phyloP scores from a whole-genome alignment of 2,329 filamentous ascomycete species.

The Aspergillus texensis region DNA sequence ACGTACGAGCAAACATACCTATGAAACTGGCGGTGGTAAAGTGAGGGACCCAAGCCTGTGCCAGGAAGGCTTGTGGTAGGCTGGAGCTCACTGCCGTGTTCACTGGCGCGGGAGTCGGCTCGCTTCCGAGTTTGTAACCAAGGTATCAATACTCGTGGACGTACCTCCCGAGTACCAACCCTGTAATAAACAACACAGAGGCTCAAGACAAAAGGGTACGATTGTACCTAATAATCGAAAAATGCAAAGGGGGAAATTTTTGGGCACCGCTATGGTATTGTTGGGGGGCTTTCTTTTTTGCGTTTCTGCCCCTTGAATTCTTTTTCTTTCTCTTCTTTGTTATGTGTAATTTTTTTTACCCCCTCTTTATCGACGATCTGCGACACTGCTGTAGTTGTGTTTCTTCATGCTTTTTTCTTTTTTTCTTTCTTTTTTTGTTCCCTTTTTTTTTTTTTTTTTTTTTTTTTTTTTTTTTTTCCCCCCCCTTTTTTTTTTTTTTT shows the following conservation, averaged over 20 bases:
- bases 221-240: background rate
- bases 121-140: constrained; percentile 7
- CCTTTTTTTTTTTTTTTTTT: background rate
- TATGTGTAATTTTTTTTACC: no score
- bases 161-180: background rate
- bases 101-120: constrained; percentile 14
- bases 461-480: background rate
- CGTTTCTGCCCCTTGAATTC: background rate
- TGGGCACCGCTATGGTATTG: background rate
- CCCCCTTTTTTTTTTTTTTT: no score
- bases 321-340: background rate
- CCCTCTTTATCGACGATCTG: background rate
- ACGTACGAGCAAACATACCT: background rate
- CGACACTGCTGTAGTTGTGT: background rate
- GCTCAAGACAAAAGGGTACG: background rate
- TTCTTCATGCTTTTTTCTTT: background rate
- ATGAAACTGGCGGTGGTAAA: constrained; percentile 6
- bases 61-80: constrained; percentile 18
- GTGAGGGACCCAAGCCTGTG: constrained; percentile 8
- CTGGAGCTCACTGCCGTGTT: constrained; percentile 21
- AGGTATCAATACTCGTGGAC: constrained; percentile 2
- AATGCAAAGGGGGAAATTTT: background rate
- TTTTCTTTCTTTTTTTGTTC: background rate
- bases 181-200: background rate
- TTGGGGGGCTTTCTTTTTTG: background rate